Base-by-base conservation (phyloP, 805 yeast genomes). In the Lachancea dasiensis region DNA sequence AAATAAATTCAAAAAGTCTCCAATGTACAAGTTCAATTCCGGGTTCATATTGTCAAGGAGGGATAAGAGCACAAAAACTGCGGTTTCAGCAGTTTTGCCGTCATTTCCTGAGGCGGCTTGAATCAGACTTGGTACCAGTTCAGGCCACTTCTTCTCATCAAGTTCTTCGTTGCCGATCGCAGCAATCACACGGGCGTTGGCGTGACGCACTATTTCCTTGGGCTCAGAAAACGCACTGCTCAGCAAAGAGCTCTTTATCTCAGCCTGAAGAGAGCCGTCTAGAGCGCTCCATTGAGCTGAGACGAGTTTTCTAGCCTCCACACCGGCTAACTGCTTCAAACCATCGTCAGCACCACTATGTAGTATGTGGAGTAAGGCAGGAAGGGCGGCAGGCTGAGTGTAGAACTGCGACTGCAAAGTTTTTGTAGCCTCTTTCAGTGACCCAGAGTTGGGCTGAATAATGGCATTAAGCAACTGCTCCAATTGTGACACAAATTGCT, bases 301-400 rank as follows among this genome's bases (percentile, higher is more conserved):
- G 27, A 89, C 77, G 56, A 83, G 74, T 63, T 92, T 92, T 65
- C 95, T 79, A 27, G 89, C 86, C 67, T 92, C 98, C 46, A 92
- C 95, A 45, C 96, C 94, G n/a, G 97, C 94, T 45, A 92, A 71
- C 63, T 87, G 95, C 54, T 85, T 82, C 50, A 89, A 60, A 52
- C 83, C 84, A 47, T 75, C 81, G 52, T 79, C 79, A 27, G 71
- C 64, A 49, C 80, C 78, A 48, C 69, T 72, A 62, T 84, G 87
- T 55, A 86, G 70, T 44, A 92, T 75, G 54, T 85, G 92, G 51
- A 90, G 68, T 59, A 90, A 69, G 8, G 95, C 80, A 14, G 95
- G 92, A 43, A 90, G 71, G 14, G 90, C 74, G 49, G 73, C 67
- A 19, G 85, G 75, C 51, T 79, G 75, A 41, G 75, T 67, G 66